These are phyloP conservation scores for Trichoderma gracile DNA, from an alignment of 2,329 filamentous ascomycete genomes.

Conservation along the genomic window DNA sequence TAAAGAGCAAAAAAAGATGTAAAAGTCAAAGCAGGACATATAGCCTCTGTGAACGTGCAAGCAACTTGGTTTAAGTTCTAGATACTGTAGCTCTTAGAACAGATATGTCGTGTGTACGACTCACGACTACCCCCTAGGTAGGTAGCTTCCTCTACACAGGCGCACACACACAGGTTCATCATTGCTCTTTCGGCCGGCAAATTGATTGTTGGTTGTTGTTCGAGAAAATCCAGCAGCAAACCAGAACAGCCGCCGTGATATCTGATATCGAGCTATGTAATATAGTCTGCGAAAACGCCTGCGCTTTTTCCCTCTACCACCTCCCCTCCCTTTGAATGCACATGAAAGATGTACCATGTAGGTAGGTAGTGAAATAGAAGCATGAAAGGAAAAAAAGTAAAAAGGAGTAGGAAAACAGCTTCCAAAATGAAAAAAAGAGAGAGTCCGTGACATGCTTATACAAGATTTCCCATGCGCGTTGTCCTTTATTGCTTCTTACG, in stretches of 20 bases:
- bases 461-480: conserved; percentile 32
- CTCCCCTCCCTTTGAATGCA: conserved; percentile 32
- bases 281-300: conserved; percentile 33
- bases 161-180: too few relatives aligned
- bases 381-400: conserved; percentile 18
- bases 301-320: conserved; percentile 35
- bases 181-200: too few relatives aligned
- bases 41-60: background rate
- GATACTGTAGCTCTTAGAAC: background rate
- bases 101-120: conserved; percentile 13
- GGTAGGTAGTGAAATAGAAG: conserved; percentile 14
- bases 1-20: background rate
- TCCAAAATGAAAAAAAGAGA: conserved; percentile 29
- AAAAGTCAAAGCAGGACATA: background rate
- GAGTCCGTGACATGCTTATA: conserved; percentile 31
- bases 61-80: background rate
- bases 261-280: conserved; percentile 24
- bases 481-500: conserved; percentile 23
- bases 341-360: conserved; percentile 25
- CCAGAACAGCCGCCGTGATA: conserved; percentile 2
- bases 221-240: conserved; percentile 9
- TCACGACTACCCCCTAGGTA: background rate
- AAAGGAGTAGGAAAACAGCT: conserved; percentile 16
- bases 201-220: background rate
- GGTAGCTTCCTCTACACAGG: too few relatives aligned